These are phyloP conservation scores for Lactarius indigo DNA, from an alignment of 768 basidiomycete species.

Conservation along the genomic window DNA sequence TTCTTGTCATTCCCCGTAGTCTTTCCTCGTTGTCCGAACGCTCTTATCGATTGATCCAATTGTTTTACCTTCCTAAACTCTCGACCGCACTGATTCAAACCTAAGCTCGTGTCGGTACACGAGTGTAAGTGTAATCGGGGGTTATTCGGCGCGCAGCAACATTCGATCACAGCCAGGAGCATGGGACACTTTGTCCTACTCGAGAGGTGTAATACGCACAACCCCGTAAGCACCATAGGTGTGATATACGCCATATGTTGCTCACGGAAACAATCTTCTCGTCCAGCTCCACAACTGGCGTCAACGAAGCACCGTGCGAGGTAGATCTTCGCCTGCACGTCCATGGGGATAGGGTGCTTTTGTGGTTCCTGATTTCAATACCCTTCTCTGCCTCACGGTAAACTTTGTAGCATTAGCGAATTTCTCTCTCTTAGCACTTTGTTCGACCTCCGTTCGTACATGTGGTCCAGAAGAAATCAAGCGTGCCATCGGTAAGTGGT, in stretches of 20 bases:
- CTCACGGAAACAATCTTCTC: slow-evolving; percentile 10
- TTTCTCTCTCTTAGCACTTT: slow-evolving; percentile 7
- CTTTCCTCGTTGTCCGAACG: not conserved
- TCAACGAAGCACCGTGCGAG: slow-evolving; percentile 4
- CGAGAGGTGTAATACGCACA: slow-evolving; percentile 2
- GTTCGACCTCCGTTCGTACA: not conserved
- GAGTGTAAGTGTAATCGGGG: not conserved
- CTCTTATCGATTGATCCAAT: slow-evolving; percentile 17
- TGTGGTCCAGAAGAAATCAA: not conserved
- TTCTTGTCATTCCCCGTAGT: not conserved
- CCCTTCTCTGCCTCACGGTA: slow-evolving; percentile 4
- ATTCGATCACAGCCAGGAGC: slow-evolving; percentile 11
- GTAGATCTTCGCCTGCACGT: slow-evolving; percentile 17
- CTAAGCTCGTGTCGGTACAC: slow-evolving; percentile 5
- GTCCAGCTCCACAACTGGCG: slow-evolving; percentile 11
- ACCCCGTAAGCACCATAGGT: not conserved
- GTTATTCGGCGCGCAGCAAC: slow-evolving; percentile 15
- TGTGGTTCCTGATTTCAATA: slow-evolving; percentile 9
- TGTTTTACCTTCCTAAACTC: slow-evolving; percentile 13
- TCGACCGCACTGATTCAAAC: not conserved
- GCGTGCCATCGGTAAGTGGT: not conserved
- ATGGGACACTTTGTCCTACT: slow-evolving; percentile 11
- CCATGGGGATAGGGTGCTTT: slow-evolving; percentile 11
- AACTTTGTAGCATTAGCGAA: slow-evolving; percentile 4
- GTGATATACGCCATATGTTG: slow-evolving; percentile 5